These are phyloP conservation scores for Candida glucosophila DNA, from an alignment of 1,139 yeast species.

Conservation along the genomic window DNA sequence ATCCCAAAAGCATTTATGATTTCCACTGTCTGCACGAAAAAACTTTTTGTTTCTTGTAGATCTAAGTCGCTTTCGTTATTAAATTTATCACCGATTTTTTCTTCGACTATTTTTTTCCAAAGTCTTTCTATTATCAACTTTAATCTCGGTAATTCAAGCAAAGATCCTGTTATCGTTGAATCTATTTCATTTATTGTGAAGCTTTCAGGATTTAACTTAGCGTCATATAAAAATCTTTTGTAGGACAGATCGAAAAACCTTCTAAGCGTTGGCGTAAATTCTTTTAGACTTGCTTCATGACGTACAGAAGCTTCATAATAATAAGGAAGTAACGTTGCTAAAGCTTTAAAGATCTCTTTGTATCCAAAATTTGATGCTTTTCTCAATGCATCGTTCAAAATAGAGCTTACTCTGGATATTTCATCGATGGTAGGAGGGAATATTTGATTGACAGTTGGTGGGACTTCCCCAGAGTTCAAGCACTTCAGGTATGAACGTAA, in stretches of 20 bases:
- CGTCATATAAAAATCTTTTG: conserved; percentile 23
- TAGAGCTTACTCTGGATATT: conserved; percentile 79
- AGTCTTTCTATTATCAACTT: conserved; percentile 62
- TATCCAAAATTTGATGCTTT: conserved; percentile 63
- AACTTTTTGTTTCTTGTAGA: conserved; percentile 19
- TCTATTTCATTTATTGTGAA: conserved; percentile 59
- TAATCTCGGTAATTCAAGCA: conserved; percentile 57
- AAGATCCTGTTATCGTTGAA: conserved; percentile 58
- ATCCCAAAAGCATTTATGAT: conserved; percentile 81
- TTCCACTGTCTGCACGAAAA: conserved; percentile 46
- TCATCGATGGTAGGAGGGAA: conserved; percentile 96
- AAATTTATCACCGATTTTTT: conserved; percentile 10
- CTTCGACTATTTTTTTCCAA: conserved; percentile 14
- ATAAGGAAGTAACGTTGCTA: conserved; percentile 76
- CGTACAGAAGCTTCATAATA: conserved; percentile 88
- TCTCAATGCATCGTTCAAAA: conserved; percentile 66
- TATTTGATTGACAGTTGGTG: conserved; percentile 65
- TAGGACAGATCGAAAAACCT: conserved; percentile 38
- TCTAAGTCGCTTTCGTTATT: conserved; percentile 8
- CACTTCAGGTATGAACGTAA: too few relatives aligned
- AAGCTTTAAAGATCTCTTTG: conserved; percentile 65
- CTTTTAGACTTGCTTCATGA: conserved; percentile 68
- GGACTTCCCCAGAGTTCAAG: too few relatives aligned
- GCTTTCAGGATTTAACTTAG: conserved; percentile 18
- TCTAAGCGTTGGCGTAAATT: conserved; percentile 35